phyloP scores from a whole-genome alignment of 2,329 filamentous ascomycete genomes.

The Paraphaeosphaeria sporulosa region DNA sequence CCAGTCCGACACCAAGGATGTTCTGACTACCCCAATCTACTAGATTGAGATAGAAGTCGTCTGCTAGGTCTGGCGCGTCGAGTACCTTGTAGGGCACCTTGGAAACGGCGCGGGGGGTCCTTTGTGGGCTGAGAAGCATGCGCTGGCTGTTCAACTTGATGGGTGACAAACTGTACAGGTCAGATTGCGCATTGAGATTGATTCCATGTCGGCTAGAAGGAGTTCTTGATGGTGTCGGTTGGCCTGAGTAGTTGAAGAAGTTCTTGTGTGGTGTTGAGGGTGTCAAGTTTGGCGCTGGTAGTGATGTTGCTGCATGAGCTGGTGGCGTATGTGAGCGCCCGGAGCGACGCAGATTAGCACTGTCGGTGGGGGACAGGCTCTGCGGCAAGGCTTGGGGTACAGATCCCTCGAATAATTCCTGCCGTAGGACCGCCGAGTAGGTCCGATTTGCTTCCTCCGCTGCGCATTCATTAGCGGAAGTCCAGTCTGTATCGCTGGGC shows the following conservation, averaged over 20 bases:
- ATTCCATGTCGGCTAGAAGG: constrained; percentile 87
- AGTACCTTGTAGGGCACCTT: constrained; percentile 98
- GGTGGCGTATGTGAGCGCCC: constrained; percentile 84
- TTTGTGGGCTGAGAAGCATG: constrained; percentile 88
- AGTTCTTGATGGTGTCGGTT: constrained; percentile 87
- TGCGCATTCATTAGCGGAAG: constrained; percentile 41
- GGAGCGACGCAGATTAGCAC: constrained; percentile 66
- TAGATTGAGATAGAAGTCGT: constrained; percentile 97
- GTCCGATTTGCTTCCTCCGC: constrained; percentile 95
- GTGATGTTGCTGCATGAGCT: constrained; percentile 65
- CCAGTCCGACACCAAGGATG: constrained; percentile 89
- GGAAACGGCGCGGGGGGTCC: constrained; percentile 87
- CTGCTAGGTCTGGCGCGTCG: constrained; percentile 92
- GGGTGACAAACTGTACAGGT: constrained; percentile 94
- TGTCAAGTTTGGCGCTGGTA: constrained; percentile 78
- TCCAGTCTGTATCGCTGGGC: background rate
- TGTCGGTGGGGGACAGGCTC: constrained; percentile 59
- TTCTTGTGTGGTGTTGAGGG: constrained; percentile 98
- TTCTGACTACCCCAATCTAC: constrained; percentile 98
- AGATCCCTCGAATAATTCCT: constrained; percentile 90
- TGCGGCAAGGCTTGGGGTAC: constrained; percentile 81
- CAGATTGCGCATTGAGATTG: constrained; percentile 87
- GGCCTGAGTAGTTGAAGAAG: constrained; percentile 88
- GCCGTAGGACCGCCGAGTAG: constrained; percentile 85
- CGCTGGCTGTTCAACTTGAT: constrained; percentile 92